These are phyloP conservation scores for Kwoniella dendrophila DNA, from an alignment of 768 basidiomycete genomes.

Conservation along the genomic window DNA sequence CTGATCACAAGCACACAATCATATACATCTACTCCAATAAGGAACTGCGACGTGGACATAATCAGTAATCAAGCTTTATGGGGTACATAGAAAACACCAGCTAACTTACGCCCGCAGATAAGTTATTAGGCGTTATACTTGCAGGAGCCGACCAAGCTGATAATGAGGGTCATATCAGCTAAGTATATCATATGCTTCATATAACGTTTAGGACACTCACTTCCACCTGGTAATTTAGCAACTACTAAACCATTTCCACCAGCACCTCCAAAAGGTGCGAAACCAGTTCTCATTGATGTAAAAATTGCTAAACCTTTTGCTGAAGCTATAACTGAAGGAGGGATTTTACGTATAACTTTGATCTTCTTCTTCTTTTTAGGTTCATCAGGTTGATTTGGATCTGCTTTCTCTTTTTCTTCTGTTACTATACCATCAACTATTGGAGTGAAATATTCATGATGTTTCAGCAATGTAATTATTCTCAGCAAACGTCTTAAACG, in stretches of 20 bases:
- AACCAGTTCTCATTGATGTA: constrained; percentile 50
- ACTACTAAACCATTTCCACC: constrained; percentile 56
- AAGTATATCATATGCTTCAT: not conserved
- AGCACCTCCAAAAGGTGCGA: constrained; percentile 56
- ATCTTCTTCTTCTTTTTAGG: constrained; percentile 18
- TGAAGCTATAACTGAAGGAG: constrained; percentile 45
- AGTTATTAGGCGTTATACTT: constrained; percentile 53
- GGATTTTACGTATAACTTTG: constrained; percentile 56
- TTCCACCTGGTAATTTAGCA: constrained; percentile 54
- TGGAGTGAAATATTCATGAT: too few relatives aligned
- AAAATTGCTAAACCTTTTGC: constrained; percentile 55
- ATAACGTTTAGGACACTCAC: constrained; percentile 33
- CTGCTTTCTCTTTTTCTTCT: constrained; percentile 27
- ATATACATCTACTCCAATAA: constrained; percentile 55
- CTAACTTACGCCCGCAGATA: constrained; percentile 48
- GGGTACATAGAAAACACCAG: not conserved
- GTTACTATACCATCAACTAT: constrained; percentile 41
- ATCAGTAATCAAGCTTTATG: not conserved
- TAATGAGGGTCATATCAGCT: not conserved
- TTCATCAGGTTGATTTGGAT: not conserved
- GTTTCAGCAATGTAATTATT: too few relatives aligned
- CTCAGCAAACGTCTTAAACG: too few relatives aligned
- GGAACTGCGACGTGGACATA: constrained; percentile 31
- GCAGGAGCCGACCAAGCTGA: constrained; percentile 55
- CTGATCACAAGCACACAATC: constrained; percentile 55